Evolutionary conservation across 2,329 filamentous ascomycete genomes (phyloP).

Genomic region (Ustilaginoidea virens): DNA sequence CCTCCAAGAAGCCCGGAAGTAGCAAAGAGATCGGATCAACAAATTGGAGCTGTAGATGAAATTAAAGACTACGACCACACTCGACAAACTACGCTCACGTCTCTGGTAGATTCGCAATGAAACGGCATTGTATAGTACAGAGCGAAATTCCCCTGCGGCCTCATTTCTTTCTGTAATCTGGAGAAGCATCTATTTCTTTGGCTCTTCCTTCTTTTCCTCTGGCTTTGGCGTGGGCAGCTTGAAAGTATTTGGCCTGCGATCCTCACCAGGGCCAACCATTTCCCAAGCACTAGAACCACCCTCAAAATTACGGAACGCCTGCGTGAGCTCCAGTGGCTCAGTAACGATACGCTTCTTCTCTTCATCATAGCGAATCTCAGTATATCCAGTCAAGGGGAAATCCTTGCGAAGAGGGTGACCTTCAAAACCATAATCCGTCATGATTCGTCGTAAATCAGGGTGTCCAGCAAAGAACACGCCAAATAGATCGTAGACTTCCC

Average conservation of each 20-base stretch:
- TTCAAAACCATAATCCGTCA: slow-evolving; percentile 99
- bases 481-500: slow-evolving; percentile 94
- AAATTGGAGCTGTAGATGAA: no score
- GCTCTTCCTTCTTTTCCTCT: slow-evolving; percentile 77
- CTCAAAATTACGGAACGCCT: slow-evolving; percentile 98
- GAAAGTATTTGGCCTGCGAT: slow-evolving; percentile 74
- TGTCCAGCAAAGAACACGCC: slow-evolving; percentile 94
- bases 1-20: no score
- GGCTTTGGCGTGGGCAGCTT: slow-evolving; percentile 93
- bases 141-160: neutral
- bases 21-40: no score
- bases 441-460: slow-evolving; percentile 89
- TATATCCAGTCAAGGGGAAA: slow-evolving; percentile 95
- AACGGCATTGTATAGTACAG: slow-evolving; percentile 7
- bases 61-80: no score
- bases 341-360: slow-evolving; percentile 99
- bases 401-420: slow-evolving; percentile 95
- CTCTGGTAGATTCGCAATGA: no score
- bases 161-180: neutral
- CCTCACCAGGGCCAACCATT: slow-evolving; percentile 50
- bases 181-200: slow-evolving; percentile 61
- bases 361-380: slow-evolving; percentile 93
- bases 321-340: slow-evolving; percentile 91
- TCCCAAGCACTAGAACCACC: slow-evolving; percentile 63
- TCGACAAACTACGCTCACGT: no score